These are phyloP conservation scores for Nothomitra cinnamomea DNA, from an alignment of 2,329 filamentous ascomycete species.

Conservation along the genomic window DNA sequence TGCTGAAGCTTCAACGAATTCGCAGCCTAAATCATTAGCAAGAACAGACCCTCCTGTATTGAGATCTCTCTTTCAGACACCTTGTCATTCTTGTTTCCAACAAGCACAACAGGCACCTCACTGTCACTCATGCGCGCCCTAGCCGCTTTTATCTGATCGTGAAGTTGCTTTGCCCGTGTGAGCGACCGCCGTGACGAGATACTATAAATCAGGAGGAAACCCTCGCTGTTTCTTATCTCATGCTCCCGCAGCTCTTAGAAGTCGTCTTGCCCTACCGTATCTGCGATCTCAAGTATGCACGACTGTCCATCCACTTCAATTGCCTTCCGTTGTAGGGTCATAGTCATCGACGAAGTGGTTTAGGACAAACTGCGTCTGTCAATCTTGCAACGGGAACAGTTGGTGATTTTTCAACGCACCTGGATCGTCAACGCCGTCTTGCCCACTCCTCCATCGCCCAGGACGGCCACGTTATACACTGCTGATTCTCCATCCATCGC, in stretches of 20 bases:
- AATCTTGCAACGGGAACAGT: background rate
- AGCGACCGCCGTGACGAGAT: slow-evolving; percentile 95
- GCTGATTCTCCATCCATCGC: too few relatives aligned
- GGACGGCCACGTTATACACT: slow-evolving; percentile 76
- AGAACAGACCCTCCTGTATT: slow-evolving; percentile 84
- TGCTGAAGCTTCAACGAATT: slow-evolving; percentile 90
- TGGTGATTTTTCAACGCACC: slow-evolving; percentile 19
- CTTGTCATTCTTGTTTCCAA: slow-evolving; percentile 95
- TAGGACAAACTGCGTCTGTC: slow-evolving; percentile 54
- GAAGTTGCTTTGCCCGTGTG: slow-evolving; percentile 81
- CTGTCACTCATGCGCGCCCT: slow-evolving; percentile 61
- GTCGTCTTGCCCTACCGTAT: slow-evolving; percentile 95
- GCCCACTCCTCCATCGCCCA: slow-evolving; percentile 84
- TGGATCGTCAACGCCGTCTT: slow-evolving; percentile 89
- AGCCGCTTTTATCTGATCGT: slow-evolving; percentile 91
- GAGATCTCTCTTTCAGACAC: slow-evolving; percentile 92
- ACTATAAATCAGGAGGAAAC: slow-evolving; percentile 94
- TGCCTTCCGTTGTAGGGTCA: slow-evolving; percentile 50
- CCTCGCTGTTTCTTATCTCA: slow-evolving; percentile 95
- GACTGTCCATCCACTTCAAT: slow-evolving; percentile 81
- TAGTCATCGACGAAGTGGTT: slow-evolving; percentile 97
- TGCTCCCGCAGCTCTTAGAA: slow-evolving; percentile 93
- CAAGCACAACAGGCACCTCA: slow-evolving; percentile 87
- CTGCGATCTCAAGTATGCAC: slow-evolving; percentile 92
- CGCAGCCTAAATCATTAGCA: slow-evolving; percentile 81